A percentile compares a stretch with the other conserved stretches of the same genome.
phyloP scores from a whole-genome alignment of 257 asterid species.

The Jacaranda copaia region DNA sequence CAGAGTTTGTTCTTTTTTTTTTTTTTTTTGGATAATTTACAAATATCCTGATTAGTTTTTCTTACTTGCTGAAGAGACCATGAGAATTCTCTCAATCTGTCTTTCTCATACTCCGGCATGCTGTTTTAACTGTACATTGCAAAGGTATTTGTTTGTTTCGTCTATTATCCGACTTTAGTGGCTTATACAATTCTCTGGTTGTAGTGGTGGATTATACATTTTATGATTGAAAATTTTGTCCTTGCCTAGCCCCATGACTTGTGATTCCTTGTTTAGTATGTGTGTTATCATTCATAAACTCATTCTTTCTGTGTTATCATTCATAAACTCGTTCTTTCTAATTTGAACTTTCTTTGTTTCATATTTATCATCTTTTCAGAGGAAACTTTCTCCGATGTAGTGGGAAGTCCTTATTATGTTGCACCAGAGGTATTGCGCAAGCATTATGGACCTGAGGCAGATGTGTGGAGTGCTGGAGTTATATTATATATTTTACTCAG shows the following conservation, averaged over 20 bases:
- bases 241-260: neutral
- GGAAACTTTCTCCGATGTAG: slow-evolving; percentile 84
- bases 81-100: too few relatives aligned
- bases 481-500: slow-evolving; percentile 90
- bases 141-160: neutral
- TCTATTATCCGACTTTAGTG: neutral
- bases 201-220: neutral
- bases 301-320: neutral
- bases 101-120: too few relatives aligned
- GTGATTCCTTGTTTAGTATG: neutral
- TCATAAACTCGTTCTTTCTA: neutral
- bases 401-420: slow-evolving; percentile 95
- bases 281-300: neutral
- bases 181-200: neutral
- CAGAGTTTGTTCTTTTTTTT: too few relatives aligned
- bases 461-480: slow-evolving; percentile 98
- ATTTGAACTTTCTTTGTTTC: slow-evolving; percentile 9
- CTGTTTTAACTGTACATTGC: neutral
- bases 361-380: slow-evolving; percentile 48
- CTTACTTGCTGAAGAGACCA: too few relatives aligned
- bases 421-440: slow-evolving; percentile 94
- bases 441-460: slow-evolving; percentile 94
- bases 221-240: neutral
- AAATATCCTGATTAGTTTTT: too few relatives aligned
- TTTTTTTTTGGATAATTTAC: too few relatives aligned